phyloP scores from a whole-genome alignment of 129 eudicot species.

The Erigeron canadensis region DNA sequence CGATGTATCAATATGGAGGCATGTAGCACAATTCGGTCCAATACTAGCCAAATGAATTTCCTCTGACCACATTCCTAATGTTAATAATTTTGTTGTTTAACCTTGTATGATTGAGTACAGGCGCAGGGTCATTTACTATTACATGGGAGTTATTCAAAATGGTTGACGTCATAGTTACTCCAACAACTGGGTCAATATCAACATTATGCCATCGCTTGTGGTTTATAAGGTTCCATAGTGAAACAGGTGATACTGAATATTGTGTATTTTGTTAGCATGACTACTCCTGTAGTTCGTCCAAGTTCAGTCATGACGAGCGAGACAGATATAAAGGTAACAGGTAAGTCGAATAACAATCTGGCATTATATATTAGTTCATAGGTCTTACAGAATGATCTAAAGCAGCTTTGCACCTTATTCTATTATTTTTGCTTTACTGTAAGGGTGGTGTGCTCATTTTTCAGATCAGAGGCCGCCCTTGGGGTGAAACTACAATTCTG shows the following conservation, averaged over 20 bases:
- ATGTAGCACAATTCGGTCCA: not conserved
- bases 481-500: slow-evolving; percentile 85
- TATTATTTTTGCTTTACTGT: not conserved
- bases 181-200: slow-evolving; percentile 70
- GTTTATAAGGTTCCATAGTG: not conserved
- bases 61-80: not conserved
- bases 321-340: slow-evolving; percentile 67
- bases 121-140: slow-evolving; percentile 80
- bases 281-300: slow-evolving; percentile 76
- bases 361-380: not conserved
- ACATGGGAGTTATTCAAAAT: slow-evolving; percentile 75
- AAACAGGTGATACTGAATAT: not conserved
- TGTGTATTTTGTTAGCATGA: slow-evolving; percentile 60
- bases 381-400: not conserved
- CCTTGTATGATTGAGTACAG: slow-evolving; percentile 37
- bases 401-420: not conserved
- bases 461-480: slow-evolving; percentile 79
- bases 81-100: not conserved
- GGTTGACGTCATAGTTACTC: slow-evolving; percentile 88
- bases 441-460: not conserved
- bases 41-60: not conserved
- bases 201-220: not conserved
- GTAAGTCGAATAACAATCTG: slow-evolving; percentile 32
- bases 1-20: not conserved
- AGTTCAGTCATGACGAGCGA: slow-evolving; percentile 70